These are phyloP conservation scores for Beverwykella pulmonaria DNA, from an alignment of 495 filamentous ascomycete species.

Conservation along the genomic window DNA sequence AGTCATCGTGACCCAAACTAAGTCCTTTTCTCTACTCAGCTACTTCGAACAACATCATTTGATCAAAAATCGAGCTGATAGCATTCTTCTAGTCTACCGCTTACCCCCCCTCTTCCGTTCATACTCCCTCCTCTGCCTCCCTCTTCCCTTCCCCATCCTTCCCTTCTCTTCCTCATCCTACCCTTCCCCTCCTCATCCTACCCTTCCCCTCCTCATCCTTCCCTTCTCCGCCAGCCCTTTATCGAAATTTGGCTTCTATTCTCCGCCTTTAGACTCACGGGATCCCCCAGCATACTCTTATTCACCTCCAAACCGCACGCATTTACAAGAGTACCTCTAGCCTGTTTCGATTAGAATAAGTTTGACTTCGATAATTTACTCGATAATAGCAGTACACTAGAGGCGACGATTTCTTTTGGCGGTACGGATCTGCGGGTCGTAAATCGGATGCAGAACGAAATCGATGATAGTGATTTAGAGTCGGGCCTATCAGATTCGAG, in stretches of 20 bases:
- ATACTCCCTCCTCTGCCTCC: conserved; percentile 43
- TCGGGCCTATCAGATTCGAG: background rate
- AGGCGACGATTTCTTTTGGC: background rate
- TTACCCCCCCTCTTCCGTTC: conserved; percentile 39
- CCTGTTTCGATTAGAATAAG: conserved; percentile 8
- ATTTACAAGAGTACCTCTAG: conserved; percentile 19
- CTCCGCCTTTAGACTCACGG: conserved; percentile 26
- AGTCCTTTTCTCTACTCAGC: too few species aligned
- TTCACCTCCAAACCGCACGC: conserved; percentile 8
- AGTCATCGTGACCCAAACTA: too few species aligned
- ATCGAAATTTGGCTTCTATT: conserved; percentile 3
- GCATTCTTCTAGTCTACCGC: too few species aligned
- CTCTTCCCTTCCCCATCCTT: conserved; percentile 4
- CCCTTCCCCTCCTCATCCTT: background rate
- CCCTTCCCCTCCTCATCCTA: conserved; percentile 9
- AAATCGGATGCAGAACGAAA: background rate
- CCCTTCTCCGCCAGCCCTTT: background rate
- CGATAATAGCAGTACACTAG: too few species aligned
- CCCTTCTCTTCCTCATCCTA: background rate
- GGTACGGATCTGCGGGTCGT: background rate
- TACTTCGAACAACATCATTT: too few species aligned
- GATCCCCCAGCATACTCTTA: conserved; percentile 30
- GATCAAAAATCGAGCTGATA: too few species aligned
- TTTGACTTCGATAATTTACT: background rate
- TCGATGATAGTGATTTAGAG: background rate